Percentiles rank a stretch among this genome's conserved stretches.
phyloP scores from a whole-genome alignment of 106 monocot genomes.

The Narthecium ossifragum region DNA sequence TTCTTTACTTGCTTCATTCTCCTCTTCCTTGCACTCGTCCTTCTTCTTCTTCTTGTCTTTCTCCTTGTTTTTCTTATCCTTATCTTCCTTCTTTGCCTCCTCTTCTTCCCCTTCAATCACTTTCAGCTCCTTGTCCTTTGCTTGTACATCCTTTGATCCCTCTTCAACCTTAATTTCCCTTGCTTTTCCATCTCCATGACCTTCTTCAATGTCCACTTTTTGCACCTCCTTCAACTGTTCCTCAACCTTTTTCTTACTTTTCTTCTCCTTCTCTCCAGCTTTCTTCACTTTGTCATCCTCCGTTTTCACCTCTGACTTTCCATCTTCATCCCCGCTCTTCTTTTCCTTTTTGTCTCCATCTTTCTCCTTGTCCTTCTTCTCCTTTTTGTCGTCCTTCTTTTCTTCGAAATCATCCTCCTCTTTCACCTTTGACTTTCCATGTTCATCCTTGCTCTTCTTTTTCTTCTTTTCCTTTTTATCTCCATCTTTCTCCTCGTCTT shows the following conservation, averaged over 20 bases:
- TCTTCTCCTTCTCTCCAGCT: not conserved
- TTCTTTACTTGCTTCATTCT: constrained; percentile 10
- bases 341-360: not conserved
- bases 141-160: not conserved
- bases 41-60: constrained; percentile 11
- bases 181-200: not conserved
- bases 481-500: not conserved
- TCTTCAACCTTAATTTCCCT: not conserved
- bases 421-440: not conserved
- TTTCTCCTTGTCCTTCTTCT: not conserved
- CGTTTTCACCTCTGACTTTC: not conserved
- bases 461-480: not conserved
- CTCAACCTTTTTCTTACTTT: not conserved
- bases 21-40: constrained; percentile 2
- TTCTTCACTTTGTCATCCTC: not conserved
- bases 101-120: constrained; percentile 5
- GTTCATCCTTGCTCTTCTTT: constrained; percentile 3
- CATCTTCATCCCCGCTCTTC: not conserved
- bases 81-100: not conserved
- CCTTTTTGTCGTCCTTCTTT: not conserved
- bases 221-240: not conserved
- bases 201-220: not conserved
- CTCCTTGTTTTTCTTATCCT: not conserved
- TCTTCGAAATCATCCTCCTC: not conserved
- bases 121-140: not conserved